Evolutionary conservation across 805 yeast species (phyloP), one percentile per base, ranked within the genome.

Genomic region (Saccharomycopsis malanga): DNA sequence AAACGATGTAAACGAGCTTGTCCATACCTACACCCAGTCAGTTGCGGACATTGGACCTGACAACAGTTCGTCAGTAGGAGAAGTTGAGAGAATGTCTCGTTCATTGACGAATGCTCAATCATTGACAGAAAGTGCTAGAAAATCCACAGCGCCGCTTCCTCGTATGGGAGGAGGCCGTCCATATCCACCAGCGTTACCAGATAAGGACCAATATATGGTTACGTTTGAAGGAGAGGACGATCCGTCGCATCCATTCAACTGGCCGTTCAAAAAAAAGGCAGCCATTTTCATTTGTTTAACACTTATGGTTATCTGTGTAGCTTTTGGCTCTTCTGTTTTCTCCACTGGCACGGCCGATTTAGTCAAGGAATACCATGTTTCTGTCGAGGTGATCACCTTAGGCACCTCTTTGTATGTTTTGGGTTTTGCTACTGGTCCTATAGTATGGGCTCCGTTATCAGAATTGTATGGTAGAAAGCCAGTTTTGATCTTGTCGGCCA

Each of bases 401-500:
- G 84, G 87, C 48, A 73, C 87, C 7, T 79, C 96, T 0, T 69
- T 88, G 22, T 89, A 77, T 57, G 96, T 89, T n/a, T 63, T 87
- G 36, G 98, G 97, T 9, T 91, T 88, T 65, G 97, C 96, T 1
- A 74, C 87, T 0, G 96, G 97, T 17, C 98, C 98, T 3, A 70
- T 89, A 43, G 58, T 87, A 32, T 89, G 93, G 87, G 96, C 93
- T 22, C 96, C 95, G 3, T 61, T 84, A 32, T 81, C 91, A n/a
- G 95, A 84, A 61, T 58, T 82, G 32, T 81, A 72, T 55, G 93
- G 94, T 46, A 75, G 63, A 75, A 76, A 61, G 63, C 73, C 15
- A 79, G 40, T 85, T 14, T 57, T 84, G 46, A 54, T 83, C 2
- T 53, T 77, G 2, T 76, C 88, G 4, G 62, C 73, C 3, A 66